A percentile compares a stretch with the other conserved stretches of the same genome.
These are phyloP conservation scores for Posidonia australis DNA, from an alignment of 106 monocot genomes.

Conservation along the genomic window DNA sequence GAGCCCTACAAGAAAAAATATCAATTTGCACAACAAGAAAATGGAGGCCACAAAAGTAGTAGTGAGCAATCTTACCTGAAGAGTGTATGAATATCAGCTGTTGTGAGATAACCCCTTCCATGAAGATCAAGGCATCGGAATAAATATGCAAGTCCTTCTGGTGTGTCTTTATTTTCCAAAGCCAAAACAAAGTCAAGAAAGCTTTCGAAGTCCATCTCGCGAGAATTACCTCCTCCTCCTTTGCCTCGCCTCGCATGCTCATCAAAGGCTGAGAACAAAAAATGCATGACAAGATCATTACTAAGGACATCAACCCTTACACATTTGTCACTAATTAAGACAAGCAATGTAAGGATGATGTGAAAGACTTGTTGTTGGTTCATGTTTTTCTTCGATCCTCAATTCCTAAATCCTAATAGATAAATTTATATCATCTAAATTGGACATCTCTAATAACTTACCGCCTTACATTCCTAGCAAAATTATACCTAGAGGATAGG, in stretches of 20 bases:
- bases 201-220: slow-evolving; percentile 99
- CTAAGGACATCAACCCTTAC: neutral
- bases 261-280: slow-evolving; percentile 63
- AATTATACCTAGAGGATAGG: no score
- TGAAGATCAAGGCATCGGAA: slow-evolving; percentile 94
- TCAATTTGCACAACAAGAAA: no score
- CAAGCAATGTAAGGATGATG: no score
- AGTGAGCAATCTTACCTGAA: slow-evolving; percentile 49
- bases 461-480: no score
- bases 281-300: neutral
- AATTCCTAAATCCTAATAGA: no score
- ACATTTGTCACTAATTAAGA: no score
- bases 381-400: no score
- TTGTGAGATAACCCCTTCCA: slow-evolving; percentile 87
- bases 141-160: slow-evolving; percentile 89
- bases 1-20: no score
- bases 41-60: no score
- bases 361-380: no score
- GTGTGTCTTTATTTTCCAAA: slow-evolving; percentile 91
- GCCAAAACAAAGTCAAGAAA: slow-evolving; percentile 99
- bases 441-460: no score
- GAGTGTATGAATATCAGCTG: slow-evolving; percentile 90
- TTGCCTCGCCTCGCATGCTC: slow-evolving; percentile 94
- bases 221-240: slow-evolving; percentile 69
- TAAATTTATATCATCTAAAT: no score